Percentiles rank a stretch among this genome's conserved stretches.
Conservation (phyloP, 1,284 basidiomycete genomes). For the Rhizoctonia solani region DNA sequence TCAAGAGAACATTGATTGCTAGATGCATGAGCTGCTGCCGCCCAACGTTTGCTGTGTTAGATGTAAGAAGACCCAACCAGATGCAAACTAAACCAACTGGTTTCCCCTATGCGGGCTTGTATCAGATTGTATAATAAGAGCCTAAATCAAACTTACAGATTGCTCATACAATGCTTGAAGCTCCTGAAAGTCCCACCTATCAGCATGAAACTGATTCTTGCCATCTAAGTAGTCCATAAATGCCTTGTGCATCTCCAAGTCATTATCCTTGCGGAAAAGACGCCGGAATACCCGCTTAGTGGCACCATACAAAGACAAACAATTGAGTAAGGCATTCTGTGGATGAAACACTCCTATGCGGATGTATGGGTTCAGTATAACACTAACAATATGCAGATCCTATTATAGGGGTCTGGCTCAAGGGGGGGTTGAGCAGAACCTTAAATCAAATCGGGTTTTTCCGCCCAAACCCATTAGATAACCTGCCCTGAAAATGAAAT, state of each 20-base stretch:
- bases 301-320: not conserved
- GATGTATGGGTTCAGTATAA: slow-evolving; percentile 48
- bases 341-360: not conserved
- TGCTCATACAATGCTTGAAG: not conserved
- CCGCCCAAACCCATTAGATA: too few relatives aligned
- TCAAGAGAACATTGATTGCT: slow-evolving; percentile 40
- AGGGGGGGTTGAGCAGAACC: too few relatives aligned
- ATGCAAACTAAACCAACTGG: not conserved
- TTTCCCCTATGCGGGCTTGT: not conserved
- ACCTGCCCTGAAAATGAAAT: too few relatives aligned
- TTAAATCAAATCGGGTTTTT: too few relatives aligned
- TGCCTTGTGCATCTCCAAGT: not conserved
- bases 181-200: slow-evolving; percentile 6
- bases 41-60: slow-evolving; percentile 4
- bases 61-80: not conserved
- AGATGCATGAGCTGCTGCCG: slow-evolving; percentile 39
- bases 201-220: not conserved
- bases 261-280: not conserved
- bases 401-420: too few relatives aligned
- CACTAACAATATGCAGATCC: slow-evolving; percentile 50
- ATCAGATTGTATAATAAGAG: not conserved
- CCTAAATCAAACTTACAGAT: not conserved
- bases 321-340: not conserved
- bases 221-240: not conserved
- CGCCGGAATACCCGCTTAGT: not conserved